Percentiles rank a stretch among this genome's conserved stretches.
Evolutionary conservation across 208 protist species (phyloP).

Genomic region (Trypanosomatidae sp.): DNA sequence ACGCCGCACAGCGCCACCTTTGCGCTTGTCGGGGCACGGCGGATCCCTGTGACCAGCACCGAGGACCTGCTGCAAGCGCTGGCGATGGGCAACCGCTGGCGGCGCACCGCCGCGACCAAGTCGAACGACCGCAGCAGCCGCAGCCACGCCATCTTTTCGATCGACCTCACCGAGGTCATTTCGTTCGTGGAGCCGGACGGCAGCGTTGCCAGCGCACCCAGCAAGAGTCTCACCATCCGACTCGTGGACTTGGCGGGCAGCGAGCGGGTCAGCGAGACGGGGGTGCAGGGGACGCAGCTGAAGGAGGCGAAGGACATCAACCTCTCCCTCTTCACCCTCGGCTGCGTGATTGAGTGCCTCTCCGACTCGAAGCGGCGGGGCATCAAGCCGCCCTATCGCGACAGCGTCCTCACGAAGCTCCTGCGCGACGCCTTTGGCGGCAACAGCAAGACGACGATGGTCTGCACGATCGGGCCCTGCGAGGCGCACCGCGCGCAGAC

Average conservation of each 20-base stretch:
- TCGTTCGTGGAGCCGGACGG: constrained; percentile 61
- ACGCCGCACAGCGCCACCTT: constrained; percentile 61
- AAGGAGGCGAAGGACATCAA: constrained; percentile 90
- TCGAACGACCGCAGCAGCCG: constrained; percentile 86
- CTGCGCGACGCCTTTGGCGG: constrained; percentile 87
- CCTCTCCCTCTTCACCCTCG: constrained; percentile 84
- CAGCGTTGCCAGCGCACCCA: constrained; percentile 56
- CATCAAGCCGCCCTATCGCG: constrained; percentile 83
- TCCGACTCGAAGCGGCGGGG: constrained; percentile 56
- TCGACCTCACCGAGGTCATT: constrained; percentile 77
- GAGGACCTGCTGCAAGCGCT: constrained; percentile 75
- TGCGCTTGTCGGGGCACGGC: constrained; percentile 56
- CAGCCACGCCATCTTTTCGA: constrained; percentile 85
- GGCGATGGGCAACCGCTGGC: constrained; percentile 63
- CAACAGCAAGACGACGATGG: constrained; percentile 90
- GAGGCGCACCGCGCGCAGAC: constrained; percentile 59
- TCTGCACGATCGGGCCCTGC: constrained; percentile 80
- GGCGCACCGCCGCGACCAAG: constrained; percentile 65
- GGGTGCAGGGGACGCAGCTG: constrained; percentile 69
- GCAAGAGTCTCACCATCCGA: constrained; percentile 67
- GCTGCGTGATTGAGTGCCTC: constrained; percentile 84
- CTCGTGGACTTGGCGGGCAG: constrained; percentile 89
- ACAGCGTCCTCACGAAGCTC: constrained; percentile 86
- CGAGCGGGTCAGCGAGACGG: constrained; percentile 83
- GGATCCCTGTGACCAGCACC: constrained; percentile 36